phyloP scores from a whole-genome alignment of 2,329 filamentous ascomycete genomes.

The Leptosphaerulina australis region DNA sequence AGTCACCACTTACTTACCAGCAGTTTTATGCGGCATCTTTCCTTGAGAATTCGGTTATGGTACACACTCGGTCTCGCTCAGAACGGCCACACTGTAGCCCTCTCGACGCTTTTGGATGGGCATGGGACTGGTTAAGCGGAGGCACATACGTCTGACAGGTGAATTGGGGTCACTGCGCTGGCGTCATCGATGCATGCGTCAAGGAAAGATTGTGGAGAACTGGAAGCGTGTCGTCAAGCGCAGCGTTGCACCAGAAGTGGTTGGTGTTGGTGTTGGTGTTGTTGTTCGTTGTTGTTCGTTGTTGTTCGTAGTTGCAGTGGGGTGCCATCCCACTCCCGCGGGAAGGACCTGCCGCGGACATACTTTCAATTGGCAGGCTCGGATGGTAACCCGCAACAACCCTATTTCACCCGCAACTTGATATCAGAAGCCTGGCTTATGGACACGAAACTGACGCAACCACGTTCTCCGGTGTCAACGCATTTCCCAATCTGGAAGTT shows the following conservation, averaged over 20 bases:
- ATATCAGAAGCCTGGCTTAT: slow-evolving; percentile 7
- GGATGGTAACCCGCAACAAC: slow-evolving; percentile 1
- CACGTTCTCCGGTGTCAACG: slow-evolving; percentile 1
- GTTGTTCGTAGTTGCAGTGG: background rate
- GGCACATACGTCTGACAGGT: background rate
- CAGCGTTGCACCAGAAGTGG: background rate
- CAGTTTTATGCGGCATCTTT: background rate
- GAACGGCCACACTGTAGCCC: background rate
- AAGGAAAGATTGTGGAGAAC: slow-evolving; percentile 4
- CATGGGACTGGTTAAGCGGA: background rate
- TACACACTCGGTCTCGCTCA: background rate
- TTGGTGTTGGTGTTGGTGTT: background rate
- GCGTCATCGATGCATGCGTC: too few relatives aligned
- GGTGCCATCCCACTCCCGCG: slow-evolving; percentile 10
- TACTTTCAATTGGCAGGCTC: background rate
- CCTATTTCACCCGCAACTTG: slow-evolving; percentile 16
- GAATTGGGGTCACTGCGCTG: too few relatives aligned
- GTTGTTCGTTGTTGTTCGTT: background rate
- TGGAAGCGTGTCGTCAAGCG: slow-evolving; percentile 1
- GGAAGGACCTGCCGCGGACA: slow-evolving; percentile 11
- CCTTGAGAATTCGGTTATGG: background rate
- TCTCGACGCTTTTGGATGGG: background rate
- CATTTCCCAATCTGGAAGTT: slow-evolving; percentile 12
- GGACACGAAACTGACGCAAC: slow-evolving; percentile 3
- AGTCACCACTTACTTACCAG: background rate